Evolutionary conservation across 2,329 filamentous ascomycete genomes (phyloP), one percentile per base, ranked within the genome.

Genomic region (Arthrobotrys sinensis): DNA sequence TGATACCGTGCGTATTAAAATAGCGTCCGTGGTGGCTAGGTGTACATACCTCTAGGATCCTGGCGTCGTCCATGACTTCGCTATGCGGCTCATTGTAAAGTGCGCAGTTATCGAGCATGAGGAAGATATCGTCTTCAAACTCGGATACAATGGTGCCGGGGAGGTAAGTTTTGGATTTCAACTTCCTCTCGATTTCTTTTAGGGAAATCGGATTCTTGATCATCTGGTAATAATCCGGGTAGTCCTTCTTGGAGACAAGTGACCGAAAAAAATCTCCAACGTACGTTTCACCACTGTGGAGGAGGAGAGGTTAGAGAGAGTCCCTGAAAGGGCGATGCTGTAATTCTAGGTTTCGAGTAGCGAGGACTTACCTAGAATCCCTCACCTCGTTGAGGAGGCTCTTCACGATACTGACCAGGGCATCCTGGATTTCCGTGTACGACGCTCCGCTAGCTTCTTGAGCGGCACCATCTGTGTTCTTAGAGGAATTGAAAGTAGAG

Each of bases 51-150:
- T 77, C 60, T 11, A 77, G 14, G n/a, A 78, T 45, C 16, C 16
- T 78, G 45, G 75, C 75, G 32, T 78, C 75, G 14, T 38, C 21
- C 60, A 72, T 68, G 14, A 78, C 75, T 14, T 78, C 75, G 16
- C 75, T 78, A 4, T 63, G 24, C 3, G 67, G 50, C 32, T 78
- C 75, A 19, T 78, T 78, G 14, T 72, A 78, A 8, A 72, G 66
- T 1, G 67, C 75, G 36, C 67, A 68, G 40, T 78, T 78, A 7
- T 45, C 43, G 24, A 78, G 62, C 67, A 78, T 70, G 10, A 78
- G 52, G 19, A 48, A 72, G 12, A 78, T 50, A 28, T 78, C 75
- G 21, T 78, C 62, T 19, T 78, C 75, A 45, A 78, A 68, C 4
- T 50, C 38, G 14, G 53, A 32, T 21, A 68, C 62, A 1, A 78